Conservation (phyloP, 2,329 filamentous ascomycete species). For the Fusarium decemcellulare region DNA sequence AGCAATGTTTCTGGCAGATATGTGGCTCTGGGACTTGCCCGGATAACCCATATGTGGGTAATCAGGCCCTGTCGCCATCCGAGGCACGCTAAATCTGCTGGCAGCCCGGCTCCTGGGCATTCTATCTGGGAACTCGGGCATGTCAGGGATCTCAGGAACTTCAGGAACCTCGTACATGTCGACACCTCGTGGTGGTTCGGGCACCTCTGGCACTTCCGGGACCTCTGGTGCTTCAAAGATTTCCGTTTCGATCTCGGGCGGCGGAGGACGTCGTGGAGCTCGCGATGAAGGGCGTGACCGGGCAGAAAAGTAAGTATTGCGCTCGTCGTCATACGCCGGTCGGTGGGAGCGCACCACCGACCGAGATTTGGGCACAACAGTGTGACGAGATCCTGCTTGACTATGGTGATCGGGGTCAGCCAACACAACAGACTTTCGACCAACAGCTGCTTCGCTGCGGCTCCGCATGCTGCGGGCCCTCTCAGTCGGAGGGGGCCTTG, state of each 20-base stretch:
- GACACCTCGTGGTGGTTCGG: slow-evolving; percentile 14
- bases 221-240: slow-evolving; percentile 45
- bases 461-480: slow-evolving; percentile 52
- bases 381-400: slow-evolving; percentile 55
- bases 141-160: slow-evolving; percentile 34
- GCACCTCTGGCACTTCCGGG: slow-evolving; percentile 29
- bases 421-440: slow-evolving; percentile 49
- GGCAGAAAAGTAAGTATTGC: slow-evolving; percentile 61
- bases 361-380: slow-evolving; percentile 45
- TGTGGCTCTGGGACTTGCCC: slow-evolving; percentile 44
- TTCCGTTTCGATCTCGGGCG: slow-evolving; percentile 46
- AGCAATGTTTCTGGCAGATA: slow-evolving; percentile 54
- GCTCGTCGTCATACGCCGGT: slow-evolving; percentile 52
- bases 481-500: slow-evolving; percentile 51
- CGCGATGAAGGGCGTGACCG: slow-evolving; percentile 48
- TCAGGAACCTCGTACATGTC: not conserved
- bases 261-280: slow-evolving; percentile 42
- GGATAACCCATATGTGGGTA: slow-evolving; percentile 37
- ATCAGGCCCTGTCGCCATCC: slow-evolving; percentile 36
- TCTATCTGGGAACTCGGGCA: slow-evolving; percentile 34
- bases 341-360: slow-evolving; percentile 43
- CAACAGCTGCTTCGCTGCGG: slow-evolving; percentile 55
- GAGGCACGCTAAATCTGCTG: slow-evolving; percentile 45
- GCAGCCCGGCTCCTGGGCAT: slow-evolving; percentile 50
- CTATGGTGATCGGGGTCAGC: slow-evolving; percentile 60